Base-by-base conservation (phyloP, 768 basidiomycete species). In the Xerocomus spinulosus region DNA sequence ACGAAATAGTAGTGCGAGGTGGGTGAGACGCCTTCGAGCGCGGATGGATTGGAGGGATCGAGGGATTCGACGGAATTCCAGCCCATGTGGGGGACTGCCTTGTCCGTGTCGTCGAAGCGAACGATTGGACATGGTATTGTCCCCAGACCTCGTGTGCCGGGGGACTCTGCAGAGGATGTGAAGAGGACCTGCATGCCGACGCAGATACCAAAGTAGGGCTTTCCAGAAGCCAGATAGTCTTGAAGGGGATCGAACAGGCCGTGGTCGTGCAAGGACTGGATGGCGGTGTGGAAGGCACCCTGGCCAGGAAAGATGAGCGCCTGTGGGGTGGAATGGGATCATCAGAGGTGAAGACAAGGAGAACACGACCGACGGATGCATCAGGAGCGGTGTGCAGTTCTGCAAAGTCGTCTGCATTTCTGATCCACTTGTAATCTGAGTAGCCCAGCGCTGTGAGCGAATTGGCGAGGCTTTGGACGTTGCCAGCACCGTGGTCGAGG, bases 111-210 rank as follows among this genome's bases (percentile, higher is more conserved):
- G 52, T 74, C 70, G 61, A 99, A 97, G 13, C 73, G 71, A 46
- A 80, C 78, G 58, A 97, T 89, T n/a, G 76, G 73, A 55, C 73
- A 82, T n/a, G 90, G 87, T 52, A 99, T 84, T 54, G 92, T 68
- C 15, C 83, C 88, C 18, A 98, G 76, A n/a, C 95, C 94, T n/a
- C 60, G 66, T 23, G 72, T 70, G 17, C 65, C 60, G 14, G 80
- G 76, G 13, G 85, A 84, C 72, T 99, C 96, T 51, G 79, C 70
- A 14, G 95, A 97, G 13, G 87, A 82, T 49, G 79, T 72, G 70
- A 92, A 98, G 52, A 99, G 87, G 48, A 96, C 81, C 69, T 99
- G 96, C 84, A 99, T 86, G 59, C 96, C 96, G 61, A 99, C 90
- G 71, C 96, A 99, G 73, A 99, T 98, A 32, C 92, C 92, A 69